A percentile compares a stretch with the other conserved stretches of the same genome.
These are phyloP conservation scores for Phialophora tarda DNA, from an alignment of 2,329 filamentous ascomycete genomes.

Conservation along the genomic window DNA sequence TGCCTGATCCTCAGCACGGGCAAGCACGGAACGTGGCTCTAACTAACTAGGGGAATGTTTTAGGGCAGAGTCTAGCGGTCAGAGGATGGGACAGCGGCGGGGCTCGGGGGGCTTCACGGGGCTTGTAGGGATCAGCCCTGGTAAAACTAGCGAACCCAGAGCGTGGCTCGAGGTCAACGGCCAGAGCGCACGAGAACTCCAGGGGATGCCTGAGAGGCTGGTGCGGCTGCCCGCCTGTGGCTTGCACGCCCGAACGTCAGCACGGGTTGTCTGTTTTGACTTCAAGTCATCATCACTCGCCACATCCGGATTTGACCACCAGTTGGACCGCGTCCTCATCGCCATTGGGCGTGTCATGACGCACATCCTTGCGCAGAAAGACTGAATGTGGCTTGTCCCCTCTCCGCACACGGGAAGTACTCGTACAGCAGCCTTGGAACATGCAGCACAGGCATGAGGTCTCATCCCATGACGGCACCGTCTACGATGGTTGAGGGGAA, in stretches of 20 bases:
- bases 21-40: not conserved
- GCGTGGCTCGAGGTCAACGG: not conserved
- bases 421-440: not conserved
- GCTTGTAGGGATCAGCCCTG: slow-evolving; percentile 9
- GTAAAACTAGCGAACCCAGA: not conserved
- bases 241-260: slow-evolving; percentile 5
- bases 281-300: slow-evolving; percentile 12
- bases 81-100: slow-evolving; percentile 15
- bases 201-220: not conserved
- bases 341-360: not conserved
- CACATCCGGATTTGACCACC: not conserved
- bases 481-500: not conserved
- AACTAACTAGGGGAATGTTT: slow-evolving; percentile 1
- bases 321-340: not conserved
- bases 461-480: not conserved
- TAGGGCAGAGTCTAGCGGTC: slow-evolving; percentile 8
- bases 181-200: not conserved
- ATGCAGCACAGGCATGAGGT: not conserved
- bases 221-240: slow-evolving; percentile 6
- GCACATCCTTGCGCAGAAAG: not conserved
- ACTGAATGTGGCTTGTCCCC: not conserved
- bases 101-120: not conserved
- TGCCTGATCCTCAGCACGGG: not conserved
- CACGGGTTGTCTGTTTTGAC: slow-evolving; percentile 12
- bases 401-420: not conserved